Base-by-base conservation (phyloP, 1,139 yeast genomes). In the Taiozyma sp. region DNA sequence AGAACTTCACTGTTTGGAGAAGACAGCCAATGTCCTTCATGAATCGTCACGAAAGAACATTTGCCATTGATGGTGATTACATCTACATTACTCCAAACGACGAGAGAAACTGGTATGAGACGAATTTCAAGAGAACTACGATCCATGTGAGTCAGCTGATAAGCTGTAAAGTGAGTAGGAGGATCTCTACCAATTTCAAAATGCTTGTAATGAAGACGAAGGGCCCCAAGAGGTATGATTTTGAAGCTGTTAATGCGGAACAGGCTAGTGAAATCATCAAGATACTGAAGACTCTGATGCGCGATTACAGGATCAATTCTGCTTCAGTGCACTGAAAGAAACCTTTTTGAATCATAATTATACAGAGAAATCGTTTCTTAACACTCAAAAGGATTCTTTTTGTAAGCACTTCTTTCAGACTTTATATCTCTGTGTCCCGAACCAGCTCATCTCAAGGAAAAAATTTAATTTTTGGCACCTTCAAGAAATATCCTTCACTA, bases 51-150 rank as follows among this genome's bases (percentile, higher is more conserved):
- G 96, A 92, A 58, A 81, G 95, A 59, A 81, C 91, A 1, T 72
- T 93, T 47, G 92, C 96, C 1, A 80, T 93, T 44, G 98, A 93
- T 67, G 98, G 98, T 22, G 97, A 91, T 62, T 92, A 91, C 64
- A 83, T 93, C 16, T 95, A 92, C 65, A 79, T 93, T 49, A 83
- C 92, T 61, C 97, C 98, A 2, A 87, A 84, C 57, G 88, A 85
- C 54, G 83, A 83, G 50, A 80, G 81, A 59, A 78, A 77, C 45
- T 74, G 83, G 79, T 81, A 83, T 58, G 85, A 83, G 51, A 84
- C 87, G 55, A 79, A 79, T 58, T 81, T 87, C 59, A 92, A 92
- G 65, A 92, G 97, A 0, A 83, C 92, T 38, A 86, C 96, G 0
- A 89, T 92, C 67, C 96, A 91, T 62, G 82, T 91, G 23, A 81